Evolutionary conservation across 1,284 basidiomycete genomes (phyloP).

Genomic region (Pseudozyma flocculosa): DNA sequence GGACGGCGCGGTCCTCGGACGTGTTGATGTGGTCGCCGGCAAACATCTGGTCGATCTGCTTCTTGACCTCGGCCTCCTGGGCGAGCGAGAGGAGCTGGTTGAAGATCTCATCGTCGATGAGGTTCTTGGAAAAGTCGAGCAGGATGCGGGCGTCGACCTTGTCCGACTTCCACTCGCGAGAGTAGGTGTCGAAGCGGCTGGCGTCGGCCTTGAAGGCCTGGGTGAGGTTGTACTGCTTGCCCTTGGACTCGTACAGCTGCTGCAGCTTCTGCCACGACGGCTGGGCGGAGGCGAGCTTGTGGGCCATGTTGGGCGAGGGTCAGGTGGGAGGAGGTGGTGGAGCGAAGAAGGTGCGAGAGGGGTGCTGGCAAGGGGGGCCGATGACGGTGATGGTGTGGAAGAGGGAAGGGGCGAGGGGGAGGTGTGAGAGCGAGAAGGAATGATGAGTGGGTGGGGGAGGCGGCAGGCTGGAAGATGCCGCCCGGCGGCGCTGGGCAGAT

Average conservation of each 20-base stretch:
- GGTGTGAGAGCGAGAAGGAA: too few relatives aligned
- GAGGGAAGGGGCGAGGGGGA: conserved; percentile 1
- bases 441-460: not conserved
- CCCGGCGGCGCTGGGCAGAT: too few relatives aligned
- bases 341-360: conserved; percentile 1
- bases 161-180: conserved; percentile 68
- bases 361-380: not conserved
- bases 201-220: conserved; percentile 89
- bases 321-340: not conserved
- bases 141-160: conserved; percentile 76
- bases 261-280: conserved; percentile 88
- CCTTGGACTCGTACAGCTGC: conserved; percentile 74
- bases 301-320: conserved; percentile 18
- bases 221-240: conserved; percentile 76
- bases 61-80: conserved; percentile 81
- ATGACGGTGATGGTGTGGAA: conserved; percentile 5
- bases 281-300: conserved; percentile 43
- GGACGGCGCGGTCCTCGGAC: conserved; percentile 91
- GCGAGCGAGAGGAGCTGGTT: conserved; percentile 73
- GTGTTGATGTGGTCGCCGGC: conserved; percentile 96
- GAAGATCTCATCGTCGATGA: conserved; percentile 81
- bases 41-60: conserved; percentile 88
- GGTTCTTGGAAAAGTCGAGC: conserved; percentile 95
- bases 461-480: too few relatives aligned
- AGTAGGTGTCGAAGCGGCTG: conserved; percentile 80